Evolutionary conservation across 1,139 yeast genomes (phyloP).

Genomic region (Yamadazyma conglobata): DNA sequence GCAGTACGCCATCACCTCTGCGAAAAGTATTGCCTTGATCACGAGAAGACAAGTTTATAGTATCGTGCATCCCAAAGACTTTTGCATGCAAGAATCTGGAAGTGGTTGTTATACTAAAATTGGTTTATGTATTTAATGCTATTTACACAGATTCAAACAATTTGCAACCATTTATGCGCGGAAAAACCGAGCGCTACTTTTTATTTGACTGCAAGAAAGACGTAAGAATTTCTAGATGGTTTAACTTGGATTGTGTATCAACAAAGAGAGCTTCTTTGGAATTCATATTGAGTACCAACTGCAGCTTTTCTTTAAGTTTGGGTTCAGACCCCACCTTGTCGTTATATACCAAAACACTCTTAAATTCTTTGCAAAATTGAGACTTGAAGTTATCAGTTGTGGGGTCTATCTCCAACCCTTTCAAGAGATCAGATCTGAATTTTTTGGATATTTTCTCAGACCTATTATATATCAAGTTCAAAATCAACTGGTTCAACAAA

Average conservation of each 20-base stretch:
- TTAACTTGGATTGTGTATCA: constrained; percentile 3
- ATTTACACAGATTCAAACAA: too few relatives aligned
- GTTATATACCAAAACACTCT: constrained; percentile 21
- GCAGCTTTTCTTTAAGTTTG: constrained; percentile 1
- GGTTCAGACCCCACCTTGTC: constrained; percentile 5
- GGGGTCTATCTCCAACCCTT: constrained; percentile 38
- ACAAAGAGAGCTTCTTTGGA: neutral
- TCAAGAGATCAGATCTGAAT: constrained; percentile 33
- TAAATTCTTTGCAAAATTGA: constrained; percentile 19
- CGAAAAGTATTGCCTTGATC: too few relatives aligned
- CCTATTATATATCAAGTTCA: constrained; percentile 60
- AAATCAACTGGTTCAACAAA: constrained; percentile 55
- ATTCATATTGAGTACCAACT: constrained; percentile 3
- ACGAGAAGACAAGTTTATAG: too few relatives aligned
- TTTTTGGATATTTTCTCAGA: constrained; percentile 43
- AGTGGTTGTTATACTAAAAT: too few relatives aligned
- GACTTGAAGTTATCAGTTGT: constrained; percentile 14
- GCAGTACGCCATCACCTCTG: too few relatives aligned
- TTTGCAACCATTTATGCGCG: too few relatives aligned
- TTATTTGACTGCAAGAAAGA: too few relatives aligned
- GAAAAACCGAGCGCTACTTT: too few relatives aligned
- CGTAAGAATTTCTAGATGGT: constrained; percentile 5
- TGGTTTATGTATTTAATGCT: too few relatives aligned
- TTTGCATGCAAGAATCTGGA: too few relatives aligned
- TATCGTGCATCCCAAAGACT: too few relatives aligned